phyloP scores from a whole-genome alignment of 371 early-diverging fungal genomes.

The Rhizopus stolonifer region DNA sequence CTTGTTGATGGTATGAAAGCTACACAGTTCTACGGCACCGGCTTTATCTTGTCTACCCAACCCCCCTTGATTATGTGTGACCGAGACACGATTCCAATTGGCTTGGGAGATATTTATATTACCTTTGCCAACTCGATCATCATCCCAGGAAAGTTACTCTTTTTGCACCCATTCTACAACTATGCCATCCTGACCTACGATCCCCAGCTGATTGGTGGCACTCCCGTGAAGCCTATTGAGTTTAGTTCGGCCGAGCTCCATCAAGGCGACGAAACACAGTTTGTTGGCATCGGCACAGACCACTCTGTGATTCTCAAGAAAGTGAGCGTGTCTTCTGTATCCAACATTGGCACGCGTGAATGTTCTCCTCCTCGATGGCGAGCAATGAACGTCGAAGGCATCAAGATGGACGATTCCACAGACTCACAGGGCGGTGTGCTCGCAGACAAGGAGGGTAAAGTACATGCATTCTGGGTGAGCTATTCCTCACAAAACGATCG shows the following conservation, averaged over 20 bases:
- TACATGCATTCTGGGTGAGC: slow-evolving; percentile 79
- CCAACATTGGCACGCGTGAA: slow-evolving; percentile 63
- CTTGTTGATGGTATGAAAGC: slow-evolving; percentile 70
- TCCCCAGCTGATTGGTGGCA: slow-evolving; percentile 63
- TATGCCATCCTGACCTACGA: slow-evolving; percentile 80
- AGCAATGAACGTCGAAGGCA: slow-evolving; percentile 75
- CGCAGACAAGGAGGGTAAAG: slow-evolving; percentile 65
- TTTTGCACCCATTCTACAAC: slow-evolving; percentile 84
- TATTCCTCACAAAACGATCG: slow-evolving; percentile 64
- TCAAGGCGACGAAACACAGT: slow-evolving; percentile 64
- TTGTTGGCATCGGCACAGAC: slow-evolving; percentile 63
- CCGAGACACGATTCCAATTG: slow-evolving; percentile 78
- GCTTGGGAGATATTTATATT: slow-evolving; percentile 72
- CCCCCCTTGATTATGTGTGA: slow-evolving; percentile 75
- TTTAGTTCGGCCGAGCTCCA: slow-evolving; percentile 53
- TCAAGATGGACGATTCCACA: slow-evolving; percentile 64
- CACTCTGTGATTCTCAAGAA: slow-evolving; percentile 62
- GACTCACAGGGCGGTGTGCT: slow-evolving; percentile 72
- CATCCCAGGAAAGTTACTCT: slow-evolving; percentile 69
- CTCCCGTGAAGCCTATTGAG: slow-evolving; percentile 66
- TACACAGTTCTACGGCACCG: slow-evolving; percentile 67
- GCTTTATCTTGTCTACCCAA: slow-evolving; percentile 70
- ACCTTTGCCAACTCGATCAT: slow-evolving; percentile 80
- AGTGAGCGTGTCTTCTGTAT: slow-evolving; percentile 60
- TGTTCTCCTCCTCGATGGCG: slow-evolving; percentile 69